Evolutionary conservation across 2,329 filamentous ascomycete species (phyloP).

Genomic region (Fusarium veterinarium): DNA sequence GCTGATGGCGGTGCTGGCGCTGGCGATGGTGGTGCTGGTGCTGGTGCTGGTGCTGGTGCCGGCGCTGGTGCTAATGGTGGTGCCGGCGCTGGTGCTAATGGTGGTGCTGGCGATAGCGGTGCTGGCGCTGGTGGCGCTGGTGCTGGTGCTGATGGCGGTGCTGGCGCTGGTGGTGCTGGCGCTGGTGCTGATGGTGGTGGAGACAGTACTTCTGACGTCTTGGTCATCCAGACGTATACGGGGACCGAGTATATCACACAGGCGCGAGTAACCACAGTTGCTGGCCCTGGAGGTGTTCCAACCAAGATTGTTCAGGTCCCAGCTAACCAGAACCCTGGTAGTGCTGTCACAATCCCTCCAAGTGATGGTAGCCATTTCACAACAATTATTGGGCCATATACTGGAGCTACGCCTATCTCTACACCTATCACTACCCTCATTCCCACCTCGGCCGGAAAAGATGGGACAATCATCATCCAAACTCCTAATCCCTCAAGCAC

Average conservation of each 20-base stretch:
- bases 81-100: background rate
- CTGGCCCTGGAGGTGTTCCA: background rate
- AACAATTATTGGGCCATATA: slow-evolving; percentile 17
- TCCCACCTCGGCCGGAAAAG: slow-evolving; percentile 7
- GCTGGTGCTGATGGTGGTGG: background rate
- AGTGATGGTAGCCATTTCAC: slow-evolving; percentile 20
- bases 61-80: background rate
- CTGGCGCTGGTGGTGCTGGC: background rate
- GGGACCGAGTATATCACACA: slow-evolving; percentile 21
- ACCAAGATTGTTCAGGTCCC: slow-evolving; percentile 29
- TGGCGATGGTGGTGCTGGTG: background rate
- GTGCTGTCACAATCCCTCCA: slow-evolving; percentile 23
- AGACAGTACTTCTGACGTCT: slow-evolving; percentile 8
- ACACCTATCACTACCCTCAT: slow-evolving; percentile 22
- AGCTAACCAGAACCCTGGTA: slow-evolving; percentile 3
- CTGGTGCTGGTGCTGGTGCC: too few relatives aligned
- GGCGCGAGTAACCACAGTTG: slow-evolving; percentile 15
- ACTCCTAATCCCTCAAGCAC: slow-evolving; percentile 13
- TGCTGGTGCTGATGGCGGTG: background rate
- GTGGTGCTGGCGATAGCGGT: background rate
- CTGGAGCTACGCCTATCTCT: slow-evolving; percentile 11
- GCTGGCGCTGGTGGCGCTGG: background rate
- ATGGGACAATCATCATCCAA: slow-evolving; percentile 30
- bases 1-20: background rate
- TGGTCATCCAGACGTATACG: slow-evolving; percentile 28